phyloP scores from a whole-genome alignment of 148 eudicot species.

The Camellia granthamiana region DNA sequence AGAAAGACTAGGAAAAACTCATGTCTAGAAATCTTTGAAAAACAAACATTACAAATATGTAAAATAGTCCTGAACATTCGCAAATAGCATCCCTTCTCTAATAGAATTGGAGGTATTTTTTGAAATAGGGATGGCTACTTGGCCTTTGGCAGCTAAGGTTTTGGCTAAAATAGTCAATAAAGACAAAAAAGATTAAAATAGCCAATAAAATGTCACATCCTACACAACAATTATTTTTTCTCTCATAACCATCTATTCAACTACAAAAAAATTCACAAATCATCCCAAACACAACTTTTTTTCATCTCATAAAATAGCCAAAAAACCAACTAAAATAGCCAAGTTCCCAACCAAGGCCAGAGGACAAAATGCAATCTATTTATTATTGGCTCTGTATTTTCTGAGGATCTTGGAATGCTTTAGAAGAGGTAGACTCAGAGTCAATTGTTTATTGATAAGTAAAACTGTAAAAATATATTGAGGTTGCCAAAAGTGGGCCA shows the following conservation, averaged over 20 bases:
- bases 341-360: too few relatives aligned
- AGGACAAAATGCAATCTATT: too few relatives aligned
- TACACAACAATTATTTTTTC: too few relatives aligned
- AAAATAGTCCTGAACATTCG: slow-evolving; percentile 10
- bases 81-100: slow-evolving; percentile 7
- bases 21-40: background rate
- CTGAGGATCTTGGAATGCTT: background rate
- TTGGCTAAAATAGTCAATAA: too few relatives aligned
- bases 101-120: background rate
- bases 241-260: too few relatives aligned
- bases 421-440: background rate
- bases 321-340: too few relatives aligned
- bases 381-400: background rate
- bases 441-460: background rate
- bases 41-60: background rate
- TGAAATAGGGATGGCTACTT: background rate
- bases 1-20: background rate
- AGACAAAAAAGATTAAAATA: too few relatives aligned
- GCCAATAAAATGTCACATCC: too few relatives aligned
- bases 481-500: background rate
- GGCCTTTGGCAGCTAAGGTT: background rate
- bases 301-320: too few relatives aligned
- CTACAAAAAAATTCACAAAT: too few relatives aligned
- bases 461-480: background rate
- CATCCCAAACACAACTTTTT: too few relatives aligned